Base-by-base conservation (phyloP, 140 eudicot species). In the Ambrosia hybrid region DNA sequence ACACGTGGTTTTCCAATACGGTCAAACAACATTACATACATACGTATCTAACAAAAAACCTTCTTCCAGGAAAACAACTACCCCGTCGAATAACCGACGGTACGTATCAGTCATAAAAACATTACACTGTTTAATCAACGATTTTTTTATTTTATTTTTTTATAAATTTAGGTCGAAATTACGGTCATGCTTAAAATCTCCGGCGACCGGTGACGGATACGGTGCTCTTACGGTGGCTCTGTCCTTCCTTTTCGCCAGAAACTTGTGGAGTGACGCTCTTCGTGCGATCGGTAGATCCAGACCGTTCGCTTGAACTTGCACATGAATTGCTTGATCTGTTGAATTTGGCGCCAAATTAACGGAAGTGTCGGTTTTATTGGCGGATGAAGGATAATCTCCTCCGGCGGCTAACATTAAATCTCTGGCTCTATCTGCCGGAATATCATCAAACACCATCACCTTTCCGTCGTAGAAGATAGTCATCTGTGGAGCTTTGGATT, bases 151-250 rank as follows among this genome's bases (percentile, higher is more conserved):
- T n/a, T 21, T 21, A 0, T 21, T 21, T 21, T 11, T 0, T 72
- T 82, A 86, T 26, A 80, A 60, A 36, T 84, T 89, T 61, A 89
- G 90, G 21, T 86, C 96, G 62, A 89, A 68, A 12, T 39, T 82
- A 68, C 6, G 80, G 37, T 48, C 62, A 1, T 6, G 37, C 61
- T 81, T 83, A 17, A 66, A 60, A 67, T 74, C 36, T 62, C 73
- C 68, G 13, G 78, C 58, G 2, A 49, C 38, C 8, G 61, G 26
- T 15, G 73, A 43, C 39, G 73, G 61, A 76, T 58, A 91, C 10
- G 96, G 96, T 10, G 83, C 93, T 70, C 86, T 76, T 0, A 72
- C 58, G 36, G 67, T 67, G 51, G 89, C 87, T 75, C 92, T 84
- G 57, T 82, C 87, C 70, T 81, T 84, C 33, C 89, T 71, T 78